Base-by-base conservation (phyloP, 768 basidiomycete genomes). In the Hydnomerulius pinastri region DNA sequence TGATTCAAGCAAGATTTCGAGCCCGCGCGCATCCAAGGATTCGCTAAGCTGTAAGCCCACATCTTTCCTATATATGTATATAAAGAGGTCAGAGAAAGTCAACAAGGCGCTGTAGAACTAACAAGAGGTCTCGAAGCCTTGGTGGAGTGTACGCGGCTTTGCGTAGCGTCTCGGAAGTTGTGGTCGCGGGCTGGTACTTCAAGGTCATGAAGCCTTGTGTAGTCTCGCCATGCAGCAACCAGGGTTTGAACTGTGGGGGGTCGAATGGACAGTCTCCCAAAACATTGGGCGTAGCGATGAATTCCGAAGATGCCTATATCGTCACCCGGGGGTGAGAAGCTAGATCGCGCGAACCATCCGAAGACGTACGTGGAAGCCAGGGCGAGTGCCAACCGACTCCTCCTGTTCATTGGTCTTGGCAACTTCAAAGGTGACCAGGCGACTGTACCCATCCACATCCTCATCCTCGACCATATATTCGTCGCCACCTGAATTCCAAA, bases 331-430 rank as follows among this genome's bases (percentile, higher is more conserved):
- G 24, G 12, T 24, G 12, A 23, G 28, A 27, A 12, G 13, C 2
- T 9, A 21, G 13, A 17, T 28, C 3, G 8, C 17, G 9, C 27
- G 15, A 8, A 4, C 11, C 15, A 44, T 4, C 9, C 20, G 6
- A 9, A 40, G 18, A 29, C 63, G 20, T 51, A 80, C 79, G 48
- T 55, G 62, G 54, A 79, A 79, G 1, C 78, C 78, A 2, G 63
- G 65, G n/a, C 67, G 64, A n/a, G 61, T 50, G 0, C 59, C 57
- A 2, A 77, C 76, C 30, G 67, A 65, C 58, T 81, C 79, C 45
- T 78, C 77, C 54, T 80, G 77, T 51, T 81, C 77, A n/a, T 71
- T 71, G 7, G 73, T 78, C 61, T 80, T 78, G 1, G 68, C 60
- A 4, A 82, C 79, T 32, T 77, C 73, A 49, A 79, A 81, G 0